These are phyloP conservation scores for Medicago lupulina DNA, from an alignment of 306 rosid species.

Conservation along the genomic window DNA sequence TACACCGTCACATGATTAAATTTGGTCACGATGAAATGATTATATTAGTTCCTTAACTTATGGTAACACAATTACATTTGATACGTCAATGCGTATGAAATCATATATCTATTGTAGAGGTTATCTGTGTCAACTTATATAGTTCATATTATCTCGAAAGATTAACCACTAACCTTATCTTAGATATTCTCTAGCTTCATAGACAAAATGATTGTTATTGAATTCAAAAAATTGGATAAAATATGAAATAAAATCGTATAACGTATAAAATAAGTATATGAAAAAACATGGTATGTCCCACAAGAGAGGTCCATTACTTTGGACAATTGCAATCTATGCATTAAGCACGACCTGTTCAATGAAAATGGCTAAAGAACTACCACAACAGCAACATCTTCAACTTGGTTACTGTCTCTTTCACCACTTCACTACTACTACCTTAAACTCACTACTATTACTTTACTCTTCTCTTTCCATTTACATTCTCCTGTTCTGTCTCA, in stretches of 20 bases:
- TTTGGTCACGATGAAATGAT: too few relatives aligned
- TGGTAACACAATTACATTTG: not conserved
- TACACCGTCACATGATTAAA: too few relatives aligned
- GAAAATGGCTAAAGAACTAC: slow-evolving; percentile 70
- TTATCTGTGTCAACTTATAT: too few relatives aligned
- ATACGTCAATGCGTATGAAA: not conserved
- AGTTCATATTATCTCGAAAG: not conserved
- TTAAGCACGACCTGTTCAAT: slow-evolving; percentile 69
- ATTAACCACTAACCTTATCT: not conserved
- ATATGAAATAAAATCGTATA: not conserved
- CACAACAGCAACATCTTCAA: slow-evolving; percentile 58
- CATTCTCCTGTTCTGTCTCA: slow-evolving; percentile 44
- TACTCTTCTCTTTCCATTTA: slow-evolving; percentile 50
- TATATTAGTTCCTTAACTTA: not conserved
- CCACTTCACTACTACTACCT: slow-evolving; percentile 49
- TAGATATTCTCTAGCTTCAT: not conserved
- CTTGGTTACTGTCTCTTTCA: slow-evolving; percentile 63
- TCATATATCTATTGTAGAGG: too few relatives aligned
- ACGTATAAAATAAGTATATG: slow-evolving; percentile 27
- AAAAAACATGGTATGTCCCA: slow-evolving; percentile 74
- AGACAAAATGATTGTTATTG: not conserved
- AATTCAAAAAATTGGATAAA: not conserved
- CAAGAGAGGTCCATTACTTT: slow-evolving; percentile 81
- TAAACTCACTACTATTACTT: slow-evolving; percentile 53
- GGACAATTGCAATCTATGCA: slow-evolving; percentile 88